Percentiles rank a stretch among this genome's conserved stretches.
These are phyloP conservation scores for Suhomyces faveliae DNA, from an alignment of 805 yeast genomes.

Conservation along the genomic window DNA sequence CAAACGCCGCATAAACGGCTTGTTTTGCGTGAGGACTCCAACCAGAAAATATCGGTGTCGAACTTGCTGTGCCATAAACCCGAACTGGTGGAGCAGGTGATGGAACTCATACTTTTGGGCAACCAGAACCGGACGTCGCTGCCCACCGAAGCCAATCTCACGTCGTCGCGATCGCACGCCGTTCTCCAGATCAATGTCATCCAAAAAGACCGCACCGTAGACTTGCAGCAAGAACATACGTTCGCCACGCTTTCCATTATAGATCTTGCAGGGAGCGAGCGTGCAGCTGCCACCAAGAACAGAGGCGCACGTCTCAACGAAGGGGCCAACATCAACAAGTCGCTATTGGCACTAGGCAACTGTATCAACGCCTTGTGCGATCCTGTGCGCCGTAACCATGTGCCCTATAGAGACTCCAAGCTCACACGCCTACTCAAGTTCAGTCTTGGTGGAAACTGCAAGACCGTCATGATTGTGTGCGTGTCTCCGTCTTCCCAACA, in stretches of 20 bases:
- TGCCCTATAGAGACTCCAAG: constrained; percentile 91
- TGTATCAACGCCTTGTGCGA: constrained; percentile 92
- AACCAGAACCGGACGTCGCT: constrained; percentile 77
- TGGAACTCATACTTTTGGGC: constrained; percentile 73
- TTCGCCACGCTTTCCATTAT: constrained; percentile 83
- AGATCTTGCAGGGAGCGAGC: constrained; percentile 92
- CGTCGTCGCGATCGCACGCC: constrained; percentile 92
- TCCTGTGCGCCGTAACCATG: constrained; percentile 61
- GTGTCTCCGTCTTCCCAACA: constrained; percentile 83
- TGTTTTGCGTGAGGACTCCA: constrained; percentile 69
- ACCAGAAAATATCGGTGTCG: constrained; percentile 63
- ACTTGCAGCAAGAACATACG: constrained; percentile 62
- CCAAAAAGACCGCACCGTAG: constrained; percentile 60
- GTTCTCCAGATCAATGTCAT: constrained; percentile 77
- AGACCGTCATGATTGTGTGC: constrained; percentile 95
- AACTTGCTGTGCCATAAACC: constrained; percentile 68
- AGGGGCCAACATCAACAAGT: constrained; percentile 91
- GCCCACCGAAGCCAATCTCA: constrained; percentile 87
- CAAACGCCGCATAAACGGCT: constrained; percentile 45
- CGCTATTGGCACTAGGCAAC: constrained; percentile 85
- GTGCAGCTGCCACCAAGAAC: constrained; percentile 88
- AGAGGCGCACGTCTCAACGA: constrained; percentile 79
- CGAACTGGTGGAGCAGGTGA: constrained; percentile 62
- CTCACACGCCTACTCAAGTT: constrained; percentile 82
- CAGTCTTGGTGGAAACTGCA: constrained; percentile 91